Conservation (phyloP, 768 basidiomycete genomes). For the Antrodiella citrinella region DNA sequence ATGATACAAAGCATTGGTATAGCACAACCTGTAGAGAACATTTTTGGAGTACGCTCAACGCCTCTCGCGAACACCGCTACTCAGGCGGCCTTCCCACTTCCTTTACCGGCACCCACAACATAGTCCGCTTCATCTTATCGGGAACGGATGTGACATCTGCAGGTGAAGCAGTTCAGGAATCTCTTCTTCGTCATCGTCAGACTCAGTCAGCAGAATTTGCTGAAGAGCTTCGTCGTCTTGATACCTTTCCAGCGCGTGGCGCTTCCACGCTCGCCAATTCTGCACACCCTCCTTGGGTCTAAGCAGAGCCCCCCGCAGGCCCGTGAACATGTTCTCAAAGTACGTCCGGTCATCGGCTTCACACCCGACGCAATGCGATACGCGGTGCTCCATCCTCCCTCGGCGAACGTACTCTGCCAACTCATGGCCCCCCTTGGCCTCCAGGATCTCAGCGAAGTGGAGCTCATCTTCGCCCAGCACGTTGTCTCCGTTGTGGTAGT, state of each 20-base stretch:
- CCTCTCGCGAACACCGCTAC: too few relatives aligned
- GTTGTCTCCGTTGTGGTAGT: constrained; percentile 8
- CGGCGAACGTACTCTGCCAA: constrained; percentile 5
- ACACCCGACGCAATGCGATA: constrained; percentile 1
- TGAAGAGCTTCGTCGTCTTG: not conserved
- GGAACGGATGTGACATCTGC: too few relatives aligned
- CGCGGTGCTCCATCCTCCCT: constrained; percentile 5
- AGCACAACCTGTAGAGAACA: too few relatives aligned
- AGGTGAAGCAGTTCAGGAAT: too few relatives aligned
- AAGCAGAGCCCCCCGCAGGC: not conserved
- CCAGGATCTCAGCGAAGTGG: constrained; percentile 1
- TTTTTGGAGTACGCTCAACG: too few relatives aligned
- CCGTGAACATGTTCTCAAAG: not conserved
- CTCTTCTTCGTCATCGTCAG: too few relatives aligned
- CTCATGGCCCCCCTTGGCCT: not conserved
- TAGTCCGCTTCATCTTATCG: too few relatives aligned
- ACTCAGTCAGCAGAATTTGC: not conserved
- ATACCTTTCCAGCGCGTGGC: not conserved
- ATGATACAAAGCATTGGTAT: too few relatives aligned
- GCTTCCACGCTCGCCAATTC: not conserved
- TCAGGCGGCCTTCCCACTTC: too few relatives aligned
- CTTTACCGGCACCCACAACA: too few relatives aligned
- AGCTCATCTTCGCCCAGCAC: constrained; percentile 4
- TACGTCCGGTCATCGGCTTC: not conserved
- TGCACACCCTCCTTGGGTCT: not conserved